phyloP scores from a whole-genome alignment of 495 filamentous ascomycete genomes.

The Zalerion maritima region DNA sequence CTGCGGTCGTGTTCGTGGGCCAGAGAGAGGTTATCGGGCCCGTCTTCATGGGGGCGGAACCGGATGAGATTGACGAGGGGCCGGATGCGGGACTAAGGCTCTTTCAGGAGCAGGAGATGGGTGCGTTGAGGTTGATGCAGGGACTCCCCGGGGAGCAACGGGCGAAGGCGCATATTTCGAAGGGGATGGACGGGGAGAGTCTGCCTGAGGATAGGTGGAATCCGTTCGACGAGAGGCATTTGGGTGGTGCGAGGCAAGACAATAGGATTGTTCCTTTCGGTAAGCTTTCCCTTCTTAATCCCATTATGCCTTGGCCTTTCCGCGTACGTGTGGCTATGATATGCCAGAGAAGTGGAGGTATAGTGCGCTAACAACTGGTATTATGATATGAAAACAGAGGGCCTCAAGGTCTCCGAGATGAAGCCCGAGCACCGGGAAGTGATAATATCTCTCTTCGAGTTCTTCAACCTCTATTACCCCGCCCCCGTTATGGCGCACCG shows the following conservation, averaged over 20 bases:
- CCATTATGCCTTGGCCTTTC: too few relatives aligned
- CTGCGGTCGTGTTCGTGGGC: slow-evolving; percentile 40
- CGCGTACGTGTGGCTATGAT: too few relatives aligned
- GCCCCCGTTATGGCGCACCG: slow-evolving; percentile 24
- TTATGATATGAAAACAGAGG: too few relatives aligned
- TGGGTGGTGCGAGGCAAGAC: slow-evolving; percentile 46
- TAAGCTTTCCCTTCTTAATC: too few relatives aligned
- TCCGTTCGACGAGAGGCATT: slow-evolving; percentile 40
- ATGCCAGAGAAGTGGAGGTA: too few relatives aligned
- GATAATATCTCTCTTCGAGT: slow-evolving; percentile 34
- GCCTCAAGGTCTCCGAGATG: slow-evolving; percentile 29
- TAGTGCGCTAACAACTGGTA: too few relatives aligned
- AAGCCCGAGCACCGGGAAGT: slow-evolving; percentile 24
- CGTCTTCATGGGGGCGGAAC: slow-evolving; percentile 48
- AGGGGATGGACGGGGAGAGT: too few relatives aligned
- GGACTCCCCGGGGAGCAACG: slow-evolving; percentile 33
- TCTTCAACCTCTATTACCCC: slow-evolving; percentile 40
- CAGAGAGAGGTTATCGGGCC: slow-evolving; percentile 40
- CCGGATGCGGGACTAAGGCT: slow-evolving; percentile 38
- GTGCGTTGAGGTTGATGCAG: slow-evolving; percentile 44
- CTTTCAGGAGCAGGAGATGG: slow-evolving; percentile 36
- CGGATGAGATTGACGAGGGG: slow-evolving; percentile 45
- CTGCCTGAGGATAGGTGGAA: slow-evolving; percentile 47
- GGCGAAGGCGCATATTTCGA: slow-evolving; percentile 32
- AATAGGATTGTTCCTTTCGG: slow-evolving; percentile 45